Evolutionary conservation across 1,139 yeast species (phyloP).

Genomic region (Yamadazyma pseudoaaseri): DNA sequence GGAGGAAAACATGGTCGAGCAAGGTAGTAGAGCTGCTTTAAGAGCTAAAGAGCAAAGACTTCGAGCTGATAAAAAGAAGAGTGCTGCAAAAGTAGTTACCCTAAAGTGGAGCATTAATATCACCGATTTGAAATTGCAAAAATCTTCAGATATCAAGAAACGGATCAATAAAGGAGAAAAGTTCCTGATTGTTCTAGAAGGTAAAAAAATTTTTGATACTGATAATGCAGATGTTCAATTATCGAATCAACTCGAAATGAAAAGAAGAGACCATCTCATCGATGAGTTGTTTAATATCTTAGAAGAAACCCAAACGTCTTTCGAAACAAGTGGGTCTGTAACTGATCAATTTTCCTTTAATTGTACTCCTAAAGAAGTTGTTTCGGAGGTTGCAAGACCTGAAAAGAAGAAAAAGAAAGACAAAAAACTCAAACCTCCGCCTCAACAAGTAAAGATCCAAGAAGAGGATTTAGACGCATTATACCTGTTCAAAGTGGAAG

Average conservation of each 20-base stretch:
- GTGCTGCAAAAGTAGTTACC: constrained; percentile 33
- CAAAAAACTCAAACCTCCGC: constrained; percentile 6
- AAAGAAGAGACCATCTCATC: constrained; percentile 28
- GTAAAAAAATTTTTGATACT: constrained; percentile 14
- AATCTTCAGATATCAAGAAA: constrained; percentile 32
- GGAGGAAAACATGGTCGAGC: constrained; percentile 31
- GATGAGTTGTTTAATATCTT: constrained; percentile 26
- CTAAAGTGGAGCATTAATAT: constrained; percentile 41
- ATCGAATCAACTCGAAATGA: constrained; percentile 24
- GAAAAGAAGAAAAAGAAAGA: constrained; percentile 16
- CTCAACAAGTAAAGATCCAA: constrained; percentile 8
- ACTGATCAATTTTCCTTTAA: constrained; percentile 20
- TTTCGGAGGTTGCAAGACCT: constrained; percentile 15
- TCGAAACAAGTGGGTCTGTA: constrained; percentile 29
- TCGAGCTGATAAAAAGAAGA: constrained; percentile 34
- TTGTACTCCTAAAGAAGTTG: constrained; percentile 18
- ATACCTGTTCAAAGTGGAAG: constrained; percentile 43
- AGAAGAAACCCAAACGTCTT: constrained; percentile 29
- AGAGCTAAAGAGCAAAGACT: constrained; percentile 28
- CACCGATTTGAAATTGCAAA: constrained; percentile 41
- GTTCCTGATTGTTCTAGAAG: constrained; percentile 30
- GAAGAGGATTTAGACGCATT: constrained; percentile 42
- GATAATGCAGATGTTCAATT: constrained; percentile 9
- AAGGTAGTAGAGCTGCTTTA: constrained; percentile 36
- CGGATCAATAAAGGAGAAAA: constrained; percentile 34